Percentiles rank a stretch among this genome's conserved stretches.
phyloP scores from a whole-genome alignment of 805 yeast species.

The Yarrowia porcina region DNA sequence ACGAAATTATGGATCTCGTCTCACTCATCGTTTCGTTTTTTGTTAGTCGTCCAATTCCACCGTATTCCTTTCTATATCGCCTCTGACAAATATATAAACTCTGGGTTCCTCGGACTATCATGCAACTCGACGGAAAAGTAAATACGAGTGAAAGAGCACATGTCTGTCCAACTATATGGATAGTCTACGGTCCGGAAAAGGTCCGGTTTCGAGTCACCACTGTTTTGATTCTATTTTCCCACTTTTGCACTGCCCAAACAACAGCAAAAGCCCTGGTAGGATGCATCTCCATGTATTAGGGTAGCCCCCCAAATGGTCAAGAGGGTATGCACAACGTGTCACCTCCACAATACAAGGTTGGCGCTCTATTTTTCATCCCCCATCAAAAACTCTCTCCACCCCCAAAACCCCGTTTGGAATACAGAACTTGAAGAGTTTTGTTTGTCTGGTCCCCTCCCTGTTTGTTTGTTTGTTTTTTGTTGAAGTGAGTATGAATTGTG shows the following conservation, averaged over 20 bases:
- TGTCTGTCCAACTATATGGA: no score
- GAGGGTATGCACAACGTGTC: conserved; percentile 23
- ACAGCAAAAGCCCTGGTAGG: neutral
- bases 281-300: neutral
- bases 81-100: neutral
- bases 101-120: neutral
- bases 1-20: no score
- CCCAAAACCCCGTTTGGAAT: conserved; percentile 23
- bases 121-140: conserved; percentile 6
- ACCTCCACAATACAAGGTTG: conserved; percentile 19
- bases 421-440: conserved; percentile 19
- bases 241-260: no score
- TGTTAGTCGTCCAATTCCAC: no score
- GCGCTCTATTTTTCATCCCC: conserved; percentile 13
- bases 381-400: conserved; percentile 15
- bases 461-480: conserved; percentile 24
- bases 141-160: no score
- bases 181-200: no score
- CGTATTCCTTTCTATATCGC: no score
- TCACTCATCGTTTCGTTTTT: no score
- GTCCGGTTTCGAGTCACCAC: no score
- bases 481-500: conserved; percentile 9
- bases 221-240: no score
- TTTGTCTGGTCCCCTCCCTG: conserved; percentile 21
- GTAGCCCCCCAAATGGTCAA: neutral